Evolutionary conservation across 371 early-diverging fungal species (phyloP), one percentile per base, ranked within the genome.

Genomic region (Mucor plumbeus): DNA sequence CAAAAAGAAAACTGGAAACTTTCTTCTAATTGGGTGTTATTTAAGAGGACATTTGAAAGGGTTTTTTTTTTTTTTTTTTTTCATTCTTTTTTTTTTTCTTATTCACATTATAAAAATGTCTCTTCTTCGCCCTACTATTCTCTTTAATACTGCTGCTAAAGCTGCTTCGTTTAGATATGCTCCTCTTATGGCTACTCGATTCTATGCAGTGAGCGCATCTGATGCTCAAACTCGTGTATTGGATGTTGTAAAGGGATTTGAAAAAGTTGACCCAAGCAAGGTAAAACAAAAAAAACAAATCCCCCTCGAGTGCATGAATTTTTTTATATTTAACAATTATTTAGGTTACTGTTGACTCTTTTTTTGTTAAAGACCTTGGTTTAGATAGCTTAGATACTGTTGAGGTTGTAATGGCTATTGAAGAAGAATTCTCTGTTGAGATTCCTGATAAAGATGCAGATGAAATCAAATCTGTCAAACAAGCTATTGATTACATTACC

Each of bases 321-420:
- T n/a, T 7, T 15, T 21, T 15, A 33, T 26, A 35, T 26, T 56
- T 31, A 50, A 19, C 8, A 5, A 21, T 50, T 10, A 13, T 11
- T 19, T 83, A 97, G 98, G 80, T 98, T 62, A 78, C 94, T 39
- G 80, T 91, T 64, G 85, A 91, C 67, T 88, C 98, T 38, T 89
- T 92, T 79, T 97, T 98, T 77, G 85, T 86, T 79, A 91, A 92
- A 71, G 99, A 98, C 77, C 93, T 99, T 69, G 95, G 95, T 19
- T 81, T 99, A 64, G 99, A 99, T 81, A 91, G 92, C 73, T 86
- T 99, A 76, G 98, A 98, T 81, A 91, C 95, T 62, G 97, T 98
- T 48, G 99, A 99, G 83, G 96, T 98, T 61, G 95, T 97, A 57
- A 98, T 99, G 96, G 97, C 97, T 55, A 90, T 99, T 69, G 99